phyloP scores from a whole-genome alignment of 2,329 filamentous ascomycete species.

The Arthroderma sp. region DNA sequence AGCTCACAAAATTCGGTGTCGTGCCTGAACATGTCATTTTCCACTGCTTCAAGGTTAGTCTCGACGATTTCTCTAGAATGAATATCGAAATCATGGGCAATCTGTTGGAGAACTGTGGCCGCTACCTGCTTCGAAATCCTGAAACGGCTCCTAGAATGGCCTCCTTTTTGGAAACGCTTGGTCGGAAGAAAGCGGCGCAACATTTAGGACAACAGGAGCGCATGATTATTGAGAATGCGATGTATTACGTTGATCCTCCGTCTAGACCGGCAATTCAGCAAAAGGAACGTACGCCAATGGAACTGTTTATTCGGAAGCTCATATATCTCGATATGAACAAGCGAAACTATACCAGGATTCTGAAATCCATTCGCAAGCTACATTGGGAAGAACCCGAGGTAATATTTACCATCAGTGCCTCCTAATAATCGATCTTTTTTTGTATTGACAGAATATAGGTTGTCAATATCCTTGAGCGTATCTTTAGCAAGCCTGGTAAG shows the following conservation, averaged over 20 bases:
- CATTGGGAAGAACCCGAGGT: constrained; percentile 94
- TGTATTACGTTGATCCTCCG: constrained; percentile 95
- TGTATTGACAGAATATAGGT: constrained; percentile 33
- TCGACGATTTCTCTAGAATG: constrained; percentile 96
- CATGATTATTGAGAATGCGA: constrained; percentile 95
- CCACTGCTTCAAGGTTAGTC: constrained; percentile 90
- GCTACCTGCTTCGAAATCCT: constrained; percentile 81
- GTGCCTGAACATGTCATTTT: constrained; percentile 98
- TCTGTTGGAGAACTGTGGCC: constrained; percentile 86
- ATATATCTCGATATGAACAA: constrained; percentile 91
- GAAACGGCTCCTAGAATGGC: constrained; percentile 88
- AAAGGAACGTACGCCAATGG: constrained; percentile 87
- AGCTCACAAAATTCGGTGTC: constrained; percentile 94
- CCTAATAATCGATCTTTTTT: not conserved
- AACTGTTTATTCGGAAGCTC: constrained; percentile 83
- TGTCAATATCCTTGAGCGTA: constrained; percentile 65
- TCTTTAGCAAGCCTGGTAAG: constrained; percentile 92
- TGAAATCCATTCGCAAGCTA: constrained; percentile 86
- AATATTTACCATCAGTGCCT: constrained; percentile 8
- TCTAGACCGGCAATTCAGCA: constrained; percentile 88
- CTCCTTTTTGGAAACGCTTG: constrained; percentile 85
- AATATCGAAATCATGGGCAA: constrained; percentile 99
- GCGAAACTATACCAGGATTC: constrained; percentile 80
- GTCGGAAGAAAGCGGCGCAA: constrained; percentile 90
- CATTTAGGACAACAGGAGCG: constrained; percentile 91